These are phyloP conservation scores for Gossypium gossypioides DNA, from an alignment of 441 rosid species.

Conservation along the genomic window DNA sequence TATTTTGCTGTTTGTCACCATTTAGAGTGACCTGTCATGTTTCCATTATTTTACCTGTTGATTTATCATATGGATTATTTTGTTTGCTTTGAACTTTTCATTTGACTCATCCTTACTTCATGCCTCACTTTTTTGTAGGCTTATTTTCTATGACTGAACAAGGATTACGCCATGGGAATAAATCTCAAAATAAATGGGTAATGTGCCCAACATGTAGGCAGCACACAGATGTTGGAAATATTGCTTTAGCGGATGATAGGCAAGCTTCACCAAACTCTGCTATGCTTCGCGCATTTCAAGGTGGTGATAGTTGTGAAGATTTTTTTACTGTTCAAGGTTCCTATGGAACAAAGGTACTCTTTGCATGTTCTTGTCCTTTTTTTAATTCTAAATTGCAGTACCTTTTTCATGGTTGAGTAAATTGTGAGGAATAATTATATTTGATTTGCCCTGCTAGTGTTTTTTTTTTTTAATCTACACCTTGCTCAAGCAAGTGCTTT, in stretches of 20 bases:
- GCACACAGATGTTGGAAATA: constrained; percentile 68
- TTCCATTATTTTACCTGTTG: neutral
- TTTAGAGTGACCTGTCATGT: neutral
- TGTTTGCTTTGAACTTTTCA: neutral
- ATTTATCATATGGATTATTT: neutral
- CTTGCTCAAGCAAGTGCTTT: neutral
- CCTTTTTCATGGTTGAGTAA: neutral
- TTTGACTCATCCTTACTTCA: constrained; percentile 6
- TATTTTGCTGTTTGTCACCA: neutral
- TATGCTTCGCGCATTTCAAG: constrained; percentile 29
- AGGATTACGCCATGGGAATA: constrained; percentile 29
- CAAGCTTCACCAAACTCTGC: constrained; percentile 26
- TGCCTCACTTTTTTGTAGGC: constrained; percentile 36
- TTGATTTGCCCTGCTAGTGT: neutral
- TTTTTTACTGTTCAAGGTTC: constrained; percentile 72
- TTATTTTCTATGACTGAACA: constrained; percentile 74
- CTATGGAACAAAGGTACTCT: constrained; percentile 84
- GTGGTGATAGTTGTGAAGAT: constrained; percentile 38
- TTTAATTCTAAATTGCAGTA: neutral
- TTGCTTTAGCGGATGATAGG: constrained; percentile 78
- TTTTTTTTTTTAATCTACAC: neutral
- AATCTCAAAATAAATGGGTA: constrained; percentile 53
- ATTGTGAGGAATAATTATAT: neutral
- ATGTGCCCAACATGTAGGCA: constrained; percentile 95
- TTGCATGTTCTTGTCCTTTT: neutral